Base-by-base conservation (phyloP, 2,329 filamentous ascomycete genomes). In the Sporothrix euskadiensis region DNA sequence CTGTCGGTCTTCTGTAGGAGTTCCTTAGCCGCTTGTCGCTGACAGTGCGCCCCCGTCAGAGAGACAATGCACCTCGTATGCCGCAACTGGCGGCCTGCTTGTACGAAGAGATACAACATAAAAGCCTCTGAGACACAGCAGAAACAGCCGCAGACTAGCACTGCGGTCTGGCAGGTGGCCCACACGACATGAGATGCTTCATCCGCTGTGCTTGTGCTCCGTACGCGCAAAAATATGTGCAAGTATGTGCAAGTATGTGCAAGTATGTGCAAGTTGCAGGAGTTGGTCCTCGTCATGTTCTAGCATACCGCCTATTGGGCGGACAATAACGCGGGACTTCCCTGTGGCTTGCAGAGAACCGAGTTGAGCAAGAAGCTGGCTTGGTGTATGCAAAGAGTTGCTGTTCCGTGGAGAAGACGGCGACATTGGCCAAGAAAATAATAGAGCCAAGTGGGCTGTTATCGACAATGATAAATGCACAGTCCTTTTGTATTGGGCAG, bases 141-240 rank as follows among this genome's bases (percentile, higher is more conserved):
- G 39, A 47, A 41, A 47, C 61, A 66, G 22, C 12, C 39, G 41
- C 30, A 8, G 39, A 65, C 22, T 66, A n/a, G 39, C 61, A 66
- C 30, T 10, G 61, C 12, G 61, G 61, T 47, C 35, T 66, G 61
- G 61, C 61, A 47, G 61, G 61, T 66, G 39, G 61, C 61, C 19
- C 19, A 30, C 26, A 66, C 39, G 22, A 26, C 61, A 39, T 30
- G 61, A 16, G 39, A 30, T 30, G 61, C 39, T 30, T 19, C 39
- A 12, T 16, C 22, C n/a, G 22, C 61, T 66, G 61, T 47, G 4
- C 39, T 47, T 66, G 39, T 44, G 16, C 57, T 41, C 57, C 35
- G 39, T 47, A 30, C 61, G 26, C 35, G 22, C 47, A 3, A 19
- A 6, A 63, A n/a, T 12, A 63, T 41, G 14, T 49, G 9, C n/a